Evolutionary conservation across 768 basidiomycete genomes (phyloP), one percentile per base, ranked within the genome.

Genomic region (Lactarius vividus): DNA sequence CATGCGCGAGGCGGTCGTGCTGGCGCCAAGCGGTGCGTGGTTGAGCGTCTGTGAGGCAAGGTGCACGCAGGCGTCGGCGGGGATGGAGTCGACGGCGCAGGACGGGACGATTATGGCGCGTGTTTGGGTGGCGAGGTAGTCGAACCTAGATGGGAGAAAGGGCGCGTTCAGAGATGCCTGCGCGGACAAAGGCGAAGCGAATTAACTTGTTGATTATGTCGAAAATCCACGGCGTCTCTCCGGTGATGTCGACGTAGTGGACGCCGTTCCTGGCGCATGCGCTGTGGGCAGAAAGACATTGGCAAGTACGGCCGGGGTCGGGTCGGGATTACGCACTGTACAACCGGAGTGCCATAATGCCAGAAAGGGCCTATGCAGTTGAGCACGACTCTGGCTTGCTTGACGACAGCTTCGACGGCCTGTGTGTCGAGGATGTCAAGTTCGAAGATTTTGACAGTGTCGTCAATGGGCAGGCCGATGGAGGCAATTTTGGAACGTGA

Each of bases 191-290:
- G 16, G 10, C n/a, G 18, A 39, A 0, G n/a, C 26, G n/a, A 26
- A 78, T 85, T 71, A 69, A 86, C 88, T 82, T 73, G 33, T 76
- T 39, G 56, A 92, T 85, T 58, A 92, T 87, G 16, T 85, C 77
- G 66, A 77, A 77, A 55, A 89, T 82, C 85, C 88, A 94, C 3
- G 79, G 77, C 0, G 82, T 76, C 74, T 96, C 94, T 9, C 90
- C 89, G 2, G 89, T 85, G 39, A 95, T 78, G 75, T 98, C 96
- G 31, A 94, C 86, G 73, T 96, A 96, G 75, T 96, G 92, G 8
- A 85, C 83, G 6, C 90, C 88, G 64, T 88, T 78, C 40, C 78
- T 78, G 5, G 88, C 89, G 68, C 94, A 96, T 4, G 89, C 88
- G 63, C 84, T 91, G 66, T 28, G 15, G 35, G 11, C 16, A 33